A percentile compares a stretch with the other conserved stretches of the same genome.
Evolutionary conservation across 2,329 filamentous ascomycete species (phyloP).

Genomic region (Graphilbum fragrans): DNA sequence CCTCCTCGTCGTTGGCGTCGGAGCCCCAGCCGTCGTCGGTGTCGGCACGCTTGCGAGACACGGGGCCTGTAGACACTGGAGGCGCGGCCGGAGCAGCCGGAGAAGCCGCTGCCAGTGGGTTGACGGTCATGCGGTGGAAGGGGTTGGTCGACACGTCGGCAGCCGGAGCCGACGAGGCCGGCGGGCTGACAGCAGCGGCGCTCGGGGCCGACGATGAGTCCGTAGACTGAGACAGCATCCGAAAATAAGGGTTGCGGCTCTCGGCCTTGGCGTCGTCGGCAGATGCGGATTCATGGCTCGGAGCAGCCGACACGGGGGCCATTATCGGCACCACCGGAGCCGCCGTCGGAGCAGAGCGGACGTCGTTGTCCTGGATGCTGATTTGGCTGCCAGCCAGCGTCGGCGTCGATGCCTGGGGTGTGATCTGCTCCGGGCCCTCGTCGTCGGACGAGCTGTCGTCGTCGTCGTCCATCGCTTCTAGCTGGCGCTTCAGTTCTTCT

Average conservation of each 20-base stretch:
- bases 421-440: conserved; percentile 58
- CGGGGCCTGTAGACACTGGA: conserved; percentile 29
- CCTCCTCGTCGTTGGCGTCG: conserved; percentile 44
- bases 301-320: neutral
- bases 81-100: conserved; percentile 29
- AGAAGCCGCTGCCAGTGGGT: conserved; percentile 31
- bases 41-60: conserved; percentile 41
- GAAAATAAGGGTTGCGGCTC: conserved; percentile 92
- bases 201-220: conserved; percentile 36
- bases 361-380: conserved; percentile 42
- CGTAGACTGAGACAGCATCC: conserved; percentile 64
- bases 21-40: conserved; percentile 75
- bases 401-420: conserved; percentile 47
- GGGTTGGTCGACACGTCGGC: conserved; percentile 76
- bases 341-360: conserved; percentile 31
- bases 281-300: conserved; percentile 23
- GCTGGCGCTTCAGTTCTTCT: conserved; percentile 75
- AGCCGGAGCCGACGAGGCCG: conserved; percentile 25
- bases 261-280: conserved; percentile 35
- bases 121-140: conserved; percentile 75
- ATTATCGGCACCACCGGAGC: conserved; percentile 16
- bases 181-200: conserved; percentile 13
- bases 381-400: conserved; percentile 38
- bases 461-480: conserved; percentile 63
- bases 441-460: conserved; percentile 67